Evolutionary conservation across 2,329 filamentous ascomycete species (phyloP).

Genomic region (Pseudogymnoascus sp.): DNA sequence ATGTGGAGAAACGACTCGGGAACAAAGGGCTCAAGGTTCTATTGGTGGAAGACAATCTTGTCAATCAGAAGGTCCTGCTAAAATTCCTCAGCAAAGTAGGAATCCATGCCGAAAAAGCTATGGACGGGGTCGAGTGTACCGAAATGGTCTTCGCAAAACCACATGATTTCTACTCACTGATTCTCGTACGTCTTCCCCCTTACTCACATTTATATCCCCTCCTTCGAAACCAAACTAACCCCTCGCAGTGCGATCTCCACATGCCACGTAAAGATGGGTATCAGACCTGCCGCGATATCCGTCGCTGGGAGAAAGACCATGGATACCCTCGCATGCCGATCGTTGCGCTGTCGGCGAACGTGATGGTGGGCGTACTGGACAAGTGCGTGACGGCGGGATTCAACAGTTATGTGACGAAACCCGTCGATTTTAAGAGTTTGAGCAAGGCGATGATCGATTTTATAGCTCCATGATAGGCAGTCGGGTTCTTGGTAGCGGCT

Average conservation of each 20-base stretch:
- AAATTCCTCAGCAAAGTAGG: conserved; percentile 73
- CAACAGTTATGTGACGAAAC: conserved; percentile 79
- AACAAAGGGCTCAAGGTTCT: conserved; percentile 72
- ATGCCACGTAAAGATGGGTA: conserved; percentile 90
- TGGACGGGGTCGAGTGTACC: conserved; percentile 72
- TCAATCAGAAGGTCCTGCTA: conserved; percentile 76
- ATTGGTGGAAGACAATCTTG: conserved; percentile 77
- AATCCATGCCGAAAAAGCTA: conserved; percentile 64
- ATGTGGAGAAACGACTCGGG: conserved; percentile 66
- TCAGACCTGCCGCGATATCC: conserved; percentile 74
- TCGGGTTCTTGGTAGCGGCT: too few species aligned
- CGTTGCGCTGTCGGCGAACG: conserved; percentile 77
- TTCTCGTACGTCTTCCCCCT: conserved; percentile 55
- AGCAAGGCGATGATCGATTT: conserved; percentile 58
- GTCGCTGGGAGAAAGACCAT: conserved; percentile 61
- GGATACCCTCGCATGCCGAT: conserved; percentile 58
- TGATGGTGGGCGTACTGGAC: conserved; percentile 77
- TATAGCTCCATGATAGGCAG: neutral
- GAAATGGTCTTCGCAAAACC: conserved; percentile 61
- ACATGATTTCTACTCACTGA: conserved; percentile 66
- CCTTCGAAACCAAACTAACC: neutral
- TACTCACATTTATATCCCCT: too few species aligned
- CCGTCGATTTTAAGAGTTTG: conserved; percentile 76
- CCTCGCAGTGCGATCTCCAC: conserved; percentile 66
- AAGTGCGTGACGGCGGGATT: conserved; percentile 76